Evolutionary conservation across 441 rosid species (phyloP).

Genomic region (Caryocar brasiliense): DNA sequence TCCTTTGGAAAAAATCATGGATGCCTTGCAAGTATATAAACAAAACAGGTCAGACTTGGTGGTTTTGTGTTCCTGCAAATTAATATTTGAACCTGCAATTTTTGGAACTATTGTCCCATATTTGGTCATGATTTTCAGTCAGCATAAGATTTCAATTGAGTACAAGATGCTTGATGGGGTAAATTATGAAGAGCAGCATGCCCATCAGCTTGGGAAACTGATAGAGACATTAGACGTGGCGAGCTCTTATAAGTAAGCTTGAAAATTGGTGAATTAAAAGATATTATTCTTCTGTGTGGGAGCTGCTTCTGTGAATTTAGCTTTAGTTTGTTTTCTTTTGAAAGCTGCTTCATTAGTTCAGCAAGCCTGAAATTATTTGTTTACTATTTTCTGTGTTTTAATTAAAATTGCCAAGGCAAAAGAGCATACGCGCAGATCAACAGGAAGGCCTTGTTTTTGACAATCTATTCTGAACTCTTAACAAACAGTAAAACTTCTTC

Average conservation of each 20-base stretch:
- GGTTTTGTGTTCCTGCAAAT: slow-evolving; percentile 2
- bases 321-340: no score
- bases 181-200: slow-evolving; percentile 77
- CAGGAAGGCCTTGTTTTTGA: no score
- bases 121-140: slow-evolving; percentile 32
- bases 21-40: slow-evolving; percentile 60
- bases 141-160: slow-evolving; percentile 77
- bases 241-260: slow-evolving; percentile 14
- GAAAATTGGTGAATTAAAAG: slow-evolving; percentile 33
- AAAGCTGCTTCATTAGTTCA: no score
- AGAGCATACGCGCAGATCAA: no score
- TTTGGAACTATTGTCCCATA: not conserved
- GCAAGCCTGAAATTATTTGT: no score
- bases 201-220: slow-evolving; percentile 69
- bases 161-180: slow-evolving; percentile 93
- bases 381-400: no score
- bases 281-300: no score
- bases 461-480: no score
- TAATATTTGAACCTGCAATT: not conserved
- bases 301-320: no score
- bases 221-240: slow-evolving; percentile 81
- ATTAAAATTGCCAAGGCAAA: no score
- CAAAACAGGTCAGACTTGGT: slow-evolving; percentile 44
- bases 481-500: no score
- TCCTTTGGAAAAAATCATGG: slow-evolving; percentile 92